Conservation (phyloP, 176 grass and related monocot genomes). For the Chrysopogon serrulatus region DNA sequence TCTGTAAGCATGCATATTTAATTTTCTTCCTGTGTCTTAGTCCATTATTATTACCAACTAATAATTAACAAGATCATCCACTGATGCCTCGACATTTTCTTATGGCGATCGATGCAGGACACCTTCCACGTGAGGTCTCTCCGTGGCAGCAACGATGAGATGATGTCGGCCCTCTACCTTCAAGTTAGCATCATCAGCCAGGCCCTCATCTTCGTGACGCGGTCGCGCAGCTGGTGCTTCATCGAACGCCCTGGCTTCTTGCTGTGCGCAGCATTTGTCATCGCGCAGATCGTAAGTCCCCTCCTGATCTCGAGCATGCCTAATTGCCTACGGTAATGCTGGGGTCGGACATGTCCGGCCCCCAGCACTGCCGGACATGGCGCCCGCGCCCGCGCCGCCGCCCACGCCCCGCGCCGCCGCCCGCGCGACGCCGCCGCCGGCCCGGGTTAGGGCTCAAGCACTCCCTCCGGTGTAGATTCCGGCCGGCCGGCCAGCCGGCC, state of each 20-base stretch:
- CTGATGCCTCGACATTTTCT: too few relatives aligned
- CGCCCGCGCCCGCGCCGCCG: too few relatives aligned
- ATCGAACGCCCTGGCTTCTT: constrained; percentile 52
- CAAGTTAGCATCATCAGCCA: constrained; percentile 99
- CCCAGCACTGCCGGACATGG: too few relatives aligned
- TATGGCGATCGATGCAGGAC: constrained; percentile 15
- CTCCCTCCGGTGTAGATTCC: too few relatives aligned
- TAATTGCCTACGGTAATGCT: neutral
- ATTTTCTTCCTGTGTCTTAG: too few relatives aligned
- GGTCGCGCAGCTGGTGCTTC: constrained; percentile 67
- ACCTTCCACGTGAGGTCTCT: constrained; percentile 63
- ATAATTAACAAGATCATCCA: too few relatives aligned
- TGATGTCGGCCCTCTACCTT: constrained; percentile 90
- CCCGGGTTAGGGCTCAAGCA: too few relatives aligned
- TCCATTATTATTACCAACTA: too few relatives aligned
- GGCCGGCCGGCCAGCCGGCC: too few relatives aligned
- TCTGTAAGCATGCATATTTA: constrained; percentile 24
- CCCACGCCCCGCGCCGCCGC: too few relatives aligned
- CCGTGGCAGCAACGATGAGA: constrained; percentile 37
- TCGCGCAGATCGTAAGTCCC: constrained; percentile 71
- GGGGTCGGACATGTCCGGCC: too few relatives aligned
- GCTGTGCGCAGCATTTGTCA: constrained; percentile 49
- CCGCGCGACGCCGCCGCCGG: too few relatives aligned
- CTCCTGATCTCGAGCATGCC: constrained; percentile 48
- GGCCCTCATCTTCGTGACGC: constrained; percentile 95